Base-by-base conservation (phyloP, 2,329 filamentous ascomycete genomes). In the Exophiala sideris region DNA sequence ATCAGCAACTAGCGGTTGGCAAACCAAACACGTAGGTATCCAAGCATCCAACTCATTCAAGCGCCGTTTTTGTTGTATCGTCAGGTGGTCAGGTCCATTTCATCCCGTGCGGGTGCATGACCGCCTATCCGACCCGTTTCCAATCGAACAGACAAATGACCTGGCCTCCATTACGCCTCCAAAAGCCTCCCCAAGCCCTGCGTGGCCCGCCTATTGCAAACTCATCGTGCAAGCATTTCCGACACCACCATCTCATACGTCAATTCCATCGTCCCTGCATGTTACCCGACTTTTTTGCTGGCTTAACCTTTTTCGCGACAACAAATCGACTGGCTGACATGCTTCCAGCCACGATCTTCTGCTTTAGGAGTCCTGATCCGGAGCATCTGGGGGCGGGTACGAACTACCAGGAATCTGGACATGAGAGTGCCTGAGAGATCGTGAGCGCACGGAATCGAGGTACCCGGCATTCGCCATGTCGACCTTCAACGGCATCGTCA, bases 401-500 rank as follows among this genome's bases (percentile, higher is more conserved):
- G 4, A 36, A 33, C 14, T 18, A 12, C 48, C 24, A n/a, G 21
- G 35, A 29, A 5, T 29, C 7, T 29, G 24, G 5, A 29, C 24
- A 3, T 29, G 7, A 8, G 24, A 29, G 24, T 29, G 5, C 24
- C 24, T 29, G 24, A 29, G 24, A 5, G 24, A 29, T 5, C 24
- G 34, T 48, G 20, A 32, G 8, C 21, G 41, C 24, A 32, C 41
- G 41, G 5, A 4, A 11, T 16, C 10, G 14, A 12, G 14, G 10
- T 5, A 38, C 11, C n/a, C 41, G 29, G 12, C 29, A 14, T 21
- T 10, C 51, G 62, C 34, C 48, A 91, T 91, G 88, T 91, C 88
- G 18, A 91, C 87, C 1, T 91, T 91, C 68, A 78, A 87, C 62
- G 88, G 88, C 47, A 71, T 85, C 34, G 74, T 91, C 52, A 71